Conservation (phyloP, 768 basidiomycete genomes). For the Phylloporus arenicola region DNA sequence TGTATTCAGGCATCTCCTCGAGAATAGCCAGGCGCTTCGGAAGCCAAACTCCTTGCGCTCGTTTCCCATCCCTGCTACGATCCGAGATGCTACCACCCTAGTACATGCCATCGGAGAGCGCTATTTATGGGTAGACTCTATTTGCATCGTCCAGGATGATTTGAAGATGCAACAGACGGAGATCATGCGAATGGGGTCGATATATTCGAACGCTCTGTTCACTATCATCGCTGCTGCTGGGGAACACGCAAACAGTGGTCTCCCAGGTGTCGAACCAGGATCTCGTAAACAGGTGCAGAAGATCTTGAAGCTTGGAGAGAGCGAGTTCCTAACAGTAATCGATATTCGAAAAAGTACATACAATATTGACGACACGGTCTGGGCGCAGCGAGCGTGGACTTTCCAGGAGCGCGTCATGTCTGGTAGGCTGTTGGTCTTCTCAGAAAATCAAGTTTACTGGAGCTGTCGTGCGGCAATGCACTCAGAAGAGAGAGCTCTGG, state of each 20-base stretch:
- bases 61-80: conserved; percentile 16
- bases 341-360: neutral
- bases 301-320: conserved; percentile 3
- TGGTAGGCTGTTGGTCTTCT: too few relatives aligned
- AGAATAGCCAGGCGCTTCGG: conserved; percentile 5
- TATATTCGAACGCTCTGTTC: conserved; percentile 16
- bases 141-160: conserved; percentile 22
- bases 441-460: conserved; percentile 17
- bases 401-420: too few relatives aligned
- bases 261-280: conserved; percentile 4
- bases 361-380: conserved; percentile 1
- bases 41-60: neutral
- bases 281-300: conserved; percentile 8
- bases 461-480: conserved; percentile 5
- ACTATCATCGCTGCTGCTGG: conserved; percentile 18
- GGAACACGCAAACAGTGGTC: conserved; percentile 5
- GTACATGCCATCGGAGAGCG: conserved; percentile 16
- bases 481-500: conserved; percentile 13
- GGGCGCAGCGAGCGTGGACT: too few relatives aligned
- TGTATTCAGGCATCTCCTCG: conserved; percentile 9
- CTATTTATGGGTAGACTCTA: conserved; percentile 24
- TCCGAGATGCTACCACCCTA: conserved; percentile 21
- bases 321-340: conserved; percentile 11
- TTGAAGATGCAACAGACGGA: conserved; percentile 12
- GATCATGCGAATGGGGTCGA: conserved; percentile 17